phyloP scores from a whole-genome alignment of 2,329 filamentous ascomycete genomes.

The Beauveria bassiana region DNA sequence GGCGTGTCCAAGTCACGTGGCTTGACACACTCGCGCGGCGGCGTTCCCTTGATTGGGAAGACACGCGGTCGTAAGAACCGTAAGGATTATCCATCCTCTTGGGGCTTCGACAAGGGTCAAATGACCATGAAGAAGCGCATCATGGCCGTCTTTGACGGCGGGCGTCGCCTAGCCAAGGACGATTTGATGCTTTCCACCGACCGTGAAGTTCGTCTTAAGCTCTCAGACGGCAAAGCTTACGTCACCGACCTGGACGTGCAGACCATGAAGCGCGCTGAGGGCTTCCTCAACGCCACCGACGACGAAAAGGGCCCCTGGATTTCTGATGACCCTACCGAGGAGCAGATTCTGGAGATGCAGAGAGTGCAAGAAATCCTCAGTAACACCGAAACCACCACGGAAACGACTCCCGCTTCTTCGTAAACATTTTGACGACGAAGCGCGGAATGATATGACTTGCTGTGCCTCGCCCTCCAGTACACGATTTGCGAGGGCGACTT shows the following conservation, averaged over 20 bases:
- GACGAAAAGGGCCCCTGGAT: slow-evolving; percentile 86
- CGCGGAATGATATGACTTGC: slow-evolving; percentile 5
- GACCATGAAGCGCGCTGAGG: slow-evolving; percentile 81
- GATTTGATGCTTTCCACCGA: slow-evolving; percentile 98
- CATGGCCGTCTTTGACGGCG: slow-evolving; percentile 84
- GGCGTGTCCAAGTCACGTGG: slow-evolving; percentile 61
- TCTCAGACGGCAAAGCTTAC: slow-evolving; percentile 69
- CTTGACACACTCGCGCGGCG: slow-evolving; percentile 70
- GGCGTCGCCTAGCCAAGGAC: slow-evolving; percentile 85
- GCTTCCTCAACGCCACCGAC: slow-evolving; percentile 68
- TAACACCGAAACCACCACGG: slow-evolving; percentile 14
- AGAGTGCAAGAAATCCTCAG: slow-evolving; percentile 46
- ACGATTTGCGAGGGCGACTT: slow-evolving; percentile 4
- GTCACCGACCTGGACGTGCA: slow-evolving; percentile 91
- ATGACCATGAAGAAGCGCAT: slow-evolving; percentile 99
- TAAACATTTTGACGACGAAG: background rate
- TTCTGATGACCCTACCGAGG: slow-evolving; percentile 59
- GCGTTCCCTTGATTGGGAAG: slow-evolving; percentile 51
- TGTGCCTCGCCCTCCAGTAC: background rate
- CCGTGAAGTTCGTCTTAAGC: slow-evolving; percentile 81
- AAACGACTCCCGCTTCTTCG: background rate
- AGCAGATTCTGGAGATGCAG: slow-evolving; percentile 54
- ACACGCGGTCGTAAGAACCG: slow-evolving; percentile 76
- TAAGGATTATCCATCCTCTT: slow-evolving; percentile 86
- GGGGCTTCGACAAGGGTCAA: slow-evolving; percentile 85